Conservation (phyloP, 805 yeast genomes). For the Hemisphaericaspora nanyangensis region DNA sequence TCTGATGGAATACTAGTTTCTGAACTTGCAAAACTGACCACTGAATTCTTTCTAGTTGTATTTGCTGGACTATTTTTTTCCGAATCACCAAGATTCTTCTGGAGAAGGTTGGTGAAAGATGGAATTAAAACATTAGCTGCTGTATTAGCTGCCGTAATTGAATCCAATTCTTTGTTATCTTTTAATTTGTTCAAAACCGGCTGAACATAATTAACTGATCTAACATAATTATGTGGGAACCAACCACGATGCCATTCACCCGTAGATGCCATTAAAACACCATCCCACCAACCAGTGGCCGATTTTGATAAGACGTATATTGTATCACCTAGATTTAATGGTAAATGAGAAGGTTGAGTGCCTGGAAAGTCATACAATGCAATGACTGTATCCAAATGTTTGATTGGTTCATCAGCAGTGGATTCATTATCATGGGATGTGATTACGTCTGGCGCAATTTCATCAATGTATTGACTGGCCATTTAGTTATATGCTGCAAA, state of each 20-base stretch:
- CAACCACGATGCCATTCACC: slow-evolving; percentile 65
- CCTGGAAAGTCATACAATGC: slow-evolving; percentile 56
- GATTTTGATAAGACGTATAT: slow-evolving; percentile 64
- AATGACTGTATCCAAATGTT: slow-evolving; percentile 53
- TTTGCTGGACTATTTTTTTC: slow-evolving; percentile 29
- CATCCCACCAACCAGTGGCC: slow-evolving; percentile 86
- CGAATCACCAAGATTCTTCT: slow-evolving; percentile 32
- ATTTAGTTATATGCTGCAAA: slow-evolving; percentile 1
- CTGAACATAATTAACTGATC: slow-evolving; percentile 41
- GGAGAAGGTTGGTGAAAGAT: slow-evolving; percentile 33
- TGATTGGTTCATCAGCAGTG: slow-evolving; percentile 20
- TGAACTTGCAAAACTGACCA: slow-evolving; percentile 47
- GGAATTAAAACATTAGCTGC: slow-evolving; percentile 45
- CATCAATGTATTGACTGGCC: slow-evolving; percentile 24
- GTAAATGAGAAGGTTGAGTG: slow-evolving; percentile 49
- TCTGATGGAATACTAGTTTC: slow-evolving; percentile 30
- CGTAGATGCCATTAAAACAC: slow-evolving; percentile 38
- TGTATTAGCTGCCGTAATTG: slow-evolving; percentile 43
- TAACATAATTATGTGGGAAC: slow-evolving; percentile 72
- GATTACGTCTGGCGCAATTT: slow-evolving; percentile 39
- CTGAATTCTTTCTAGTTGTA: slow-evolving; percentile 44
- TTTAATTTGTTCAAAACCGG: slow-evolving; percentile 36
- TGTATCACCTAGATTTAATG: slow-evolving; percentile 61
- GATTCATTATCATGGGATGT: slow-evolving; percentile 23
- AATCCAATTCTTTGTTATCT: slow-evolving; percentile 37